Evolutionary conservation across 768 basidiomycete genomes (phyloP), one percentile per base, ranked within the genome.

Genomic region (Phanerochaete sordida): DNA sequence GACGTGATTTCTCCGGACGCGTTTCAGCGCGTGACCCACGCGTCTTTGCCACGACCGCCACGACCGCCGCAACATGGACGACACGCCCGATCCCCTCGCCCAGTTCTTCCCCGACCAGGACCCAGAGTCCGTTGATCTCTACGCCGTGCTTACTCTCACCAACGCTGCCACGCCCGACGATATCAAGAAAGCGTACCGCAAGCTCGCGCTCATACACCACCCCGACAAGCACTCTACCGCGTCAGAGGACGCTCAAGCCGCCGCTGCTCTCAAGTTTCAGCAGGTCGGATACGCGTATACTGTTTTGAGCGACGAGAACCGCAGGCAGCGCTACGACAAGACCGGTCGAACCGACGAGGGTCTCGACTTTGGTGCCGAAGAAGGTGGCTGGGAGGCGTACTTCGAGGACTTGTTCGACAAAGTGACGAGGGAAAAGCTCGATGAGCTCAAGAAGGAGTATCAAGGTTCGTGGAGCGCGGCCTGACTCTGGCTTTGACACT

Each of bases 271-370:
- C 63, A 88, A 88, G 72, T 96, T 98, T 70, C 93, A 94, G 66
- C 93, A 95, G 68, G 83, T 98, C 65, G 93, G 96, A 0, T 98
- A 95, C 68, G 93, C 96, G 11, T 99, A 97, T 73, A 81, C 92
- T 1, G 86, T 98, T 0, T 78, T 98, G 28, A 81, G 87, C 56
- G 95, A 98, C 65, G 85, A 85, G 60, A 86, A 83, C 68, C 75
- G 87, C 64, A 83, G 87, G 69, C 78, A 83, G 68, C 79, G 85
- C 61, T 99, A 98, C 65, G 95, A 98, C 66, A 74, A 73, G 57
- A 96, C 90, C 0, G 97, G 97, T 19, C 83, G 83, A 64, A 97
- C 95, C 9, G 85, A 87, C 63, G 95, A 98, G 66, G 83, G 82
- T 11, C 81, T 89, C 46, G 86, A 87, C 51, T 70, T 90, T 43